phyloP scores from a whole-genome alignment of 768 basidiomycete genomes.

The Auricularia sp. region DNA sequence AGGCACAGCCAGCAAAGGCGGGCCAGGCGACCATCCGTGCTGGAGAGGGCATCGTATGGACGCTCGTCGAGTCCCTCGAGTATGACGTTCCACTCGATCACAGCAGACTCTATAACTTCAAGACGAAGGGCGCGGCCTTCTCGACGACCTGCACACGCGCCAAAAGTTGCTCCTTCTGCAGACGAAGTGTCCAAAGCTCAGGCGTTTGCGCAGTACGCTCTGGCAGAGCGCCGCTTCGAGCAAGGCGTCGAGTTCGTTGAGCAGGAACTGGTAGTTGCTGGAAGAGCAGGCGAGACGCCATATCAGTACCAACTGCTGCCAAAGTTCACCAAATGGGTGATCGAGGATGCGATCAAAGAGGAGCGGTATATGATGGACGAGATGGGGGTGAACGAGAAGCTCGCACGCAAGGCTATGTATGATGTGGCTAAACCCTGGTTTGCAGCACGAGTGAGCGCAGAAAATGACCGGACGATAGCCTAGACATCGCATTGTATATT shows the following conservation, averaged over 20 bases:
- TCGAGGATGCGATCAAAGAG: slow-evolving; percentile 3
- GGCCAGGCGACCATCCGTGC: not conserved
- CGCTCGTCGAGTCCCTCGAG: slow-evolving; percentile 2
- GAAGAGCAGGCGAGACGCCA: not conserved
- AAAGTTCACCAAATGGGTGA: slow-evolving; percentile 1
- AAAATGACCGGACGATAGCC: too few species aligned
- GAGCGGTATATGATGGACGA: not conserved
- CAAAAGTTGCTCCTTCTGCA: not conserved
- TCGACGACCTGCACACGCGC: not conserved
- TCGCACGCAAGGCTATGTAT: not conserved
- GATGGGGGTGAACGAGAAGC: not conserved
- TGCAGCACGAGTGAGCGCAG: too few species aligned
- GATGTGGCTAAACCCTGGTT: not conserved
- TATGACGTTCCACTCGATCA: not conserved
- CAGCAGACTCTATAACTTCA: slow-evolving; percentile 4
- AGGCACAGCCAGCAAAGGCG: not conserved
- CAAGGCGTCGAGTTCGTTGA: slow-evolving; percentile 6
- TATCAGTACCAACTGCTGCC: not conserved
- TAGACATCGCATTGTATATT: too few species aligned
- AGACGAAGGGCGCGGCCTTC: slow-evolving; percentile 6
- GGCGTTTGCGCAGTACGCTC: slow-evolving; percentile 6
- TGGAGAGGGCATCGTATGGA: slow-evolving; percentile 7
- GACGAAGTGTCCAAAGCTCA: not conserved
- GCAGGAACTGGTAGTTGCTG: not conserved
- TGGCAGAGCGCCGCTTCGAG: slow-evolving; percentile 4